A percentile compares a stretch with the other conserved stretches of the same genome.
phyloP scores from a whole-genome alignment of 179 eudicot genomes.

The Pouteria campechiana region DNA sequence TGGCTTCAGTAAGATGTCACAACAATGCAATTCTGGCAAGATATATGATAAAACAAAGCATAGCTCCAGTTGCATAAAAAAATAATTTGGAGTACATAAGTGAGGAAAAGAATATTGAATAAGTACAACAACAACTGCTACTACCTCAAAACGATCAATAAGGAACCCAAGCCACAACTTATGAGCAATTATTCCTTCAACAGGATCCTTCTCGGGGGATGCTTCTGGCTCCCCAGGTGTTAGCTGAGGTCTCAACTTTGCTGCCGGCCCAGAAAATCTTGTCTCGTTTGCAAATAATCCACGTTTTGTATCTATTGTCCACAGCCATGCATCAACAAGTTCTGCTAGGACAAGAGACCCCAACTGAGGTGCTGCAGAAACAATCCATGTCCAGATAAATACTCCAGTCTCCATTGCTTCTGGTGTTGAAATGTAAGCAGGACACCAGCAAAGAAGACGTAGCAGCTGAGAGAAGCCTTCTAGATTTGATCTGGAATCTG shows the following conservation, averaged over 20 bases:
- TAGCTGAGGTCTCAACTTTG: constrained; percentile 90
- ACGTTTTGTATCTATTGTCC: constrained; percentile 94
- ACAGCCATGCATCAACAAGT: constrained; percentile 99
- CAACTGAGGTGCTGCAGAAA: constrained; percentile 92
- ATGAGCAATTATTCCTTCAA: constrained; percentile 95
- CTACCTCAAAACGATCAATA: constrained; percentile 94
- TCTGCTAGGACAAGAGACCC: constrained; percentile 95
- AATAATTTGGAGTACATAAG: background rate
- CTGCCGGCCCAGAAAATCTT: constrained; percentile 78
- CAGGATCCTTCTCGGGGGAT: constrained; percentile 80
- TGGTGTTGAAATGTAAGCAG: constrained; percentile 87
- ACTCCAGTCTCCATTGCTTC: constrained; percentile 99
- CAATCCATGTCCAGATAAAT: constrained; percentile 98
- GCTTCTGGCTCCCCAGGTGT: constrained; percentile 89
- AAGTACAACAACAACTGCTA: background rate
- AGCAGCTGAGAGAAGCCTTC: constrained; percentile 89
- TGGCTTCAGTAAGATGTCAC: too few species aligned
- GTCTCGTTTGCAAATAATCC: constrained; percentile 91
- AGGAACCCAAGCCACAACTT: constrained; percentile 96
- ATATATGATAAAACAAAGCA: background rate
- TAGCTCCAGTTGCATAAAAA: background rate
- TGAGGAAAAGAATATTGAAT: background rate
- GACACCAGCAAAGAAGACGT: constrained; percentile 99
- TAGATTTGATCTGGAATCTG: constrained; percentile 54
- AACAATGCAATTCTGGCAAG: too few species aligned